Evolutionary conservation across 495 filamentous ascomycete species (phyloP).

Genomic region (Poronia punctata): DNA sequence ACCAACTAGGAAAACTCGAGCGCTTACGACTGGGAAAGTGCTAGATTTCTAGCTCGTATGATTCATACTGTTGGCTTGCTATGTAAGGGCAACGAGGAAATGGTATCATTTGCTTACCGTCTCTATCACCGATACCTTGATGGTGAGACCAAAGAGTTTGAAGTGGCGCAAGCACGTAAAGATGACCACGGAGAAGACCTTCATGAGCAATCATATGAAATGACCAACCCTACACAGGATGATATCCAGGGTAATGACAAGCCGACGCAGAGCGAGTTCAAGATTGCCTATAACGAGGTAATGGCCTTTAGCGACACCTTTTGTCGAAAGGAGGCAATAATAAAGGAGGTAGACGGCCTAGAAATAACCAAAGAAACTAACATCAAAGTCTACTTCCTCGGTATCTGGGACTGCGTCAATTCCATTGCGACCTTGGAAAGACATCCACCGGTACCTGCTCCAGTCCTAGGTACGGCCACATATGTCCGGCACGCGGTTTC

Average conservation of each 20-base stretch:
- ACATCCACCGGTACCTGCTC: constrained; percentile 39
- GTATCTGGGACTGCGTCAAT: constrained; percentile 42
- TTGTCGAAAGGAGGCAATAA: constrained; percentile 26
- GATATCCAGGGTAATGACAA: constrained; percentile 18
- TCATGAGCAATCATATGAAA: neutral
- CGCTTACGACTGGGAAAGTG: too few relatives aligned
- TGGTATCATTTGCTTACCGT: constrained; percentile 23
- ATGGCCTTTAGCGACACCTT: constrained; percentile 35
- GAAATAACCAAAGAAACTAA: constrained; percentile 17
- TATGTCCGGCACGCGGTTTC: constrained; percentile 38
- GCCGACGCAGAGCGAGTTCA: constrained; percentile 13
- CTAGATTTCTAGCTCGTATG: constrained; percentile 43
- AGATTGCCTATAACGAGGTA: constrained; percentile 25
- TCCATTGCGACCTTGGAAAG: constrained; percentile 28
- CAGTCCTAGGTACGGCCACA: constrained; percentile 22
- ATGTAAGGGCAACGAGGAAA: constrained; percentile 41
- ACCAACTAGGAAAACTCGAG: too few relatives aligned
- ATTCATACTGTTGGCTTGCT: constrained; percentile 38
- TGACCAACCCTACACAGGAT: constrained; percentile 25
- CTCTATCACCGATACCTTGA: constrained; percentile 19
- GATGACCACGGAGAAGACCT: neutral
- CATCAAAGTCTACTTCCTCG: constrained; percentile 32
- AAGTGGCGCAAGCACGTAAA: constrained; percentile 3
- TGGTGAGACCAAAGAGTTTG: constrained; percentile 19
- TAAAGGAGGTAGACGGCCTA: constrained; percentile 5